Percentiles rank a stretch among this genome's conserved stretches.
phyloP scores from a whole-genome alignment of 1,284 basidiomycete species.

The Ceratobasidium sp. region DNA sequence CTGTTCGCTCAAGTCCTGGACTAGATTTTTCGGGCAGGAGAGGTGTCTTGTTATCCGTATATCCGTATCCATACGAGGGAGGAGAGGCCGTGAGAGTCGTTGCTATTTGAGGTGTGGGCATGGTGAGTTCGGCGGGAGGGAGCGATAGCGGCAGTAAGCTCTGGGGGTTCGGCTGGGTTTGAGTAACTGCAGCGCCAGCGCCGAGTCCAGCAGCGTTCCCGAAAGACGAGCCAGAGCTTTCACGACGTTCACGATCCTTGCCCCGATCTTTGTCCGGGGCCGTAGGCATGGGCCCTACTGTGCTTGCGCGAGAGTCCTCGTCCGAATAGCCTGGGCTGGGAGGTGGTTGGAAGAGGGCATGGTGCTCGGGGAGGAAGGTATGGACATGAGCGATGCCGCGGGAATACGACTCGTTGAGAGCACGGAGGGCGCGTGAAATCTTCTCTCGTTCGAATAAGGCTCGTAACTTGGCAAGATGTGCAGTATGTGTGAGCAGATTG shows the following conservation, averaged over 20 bases:
- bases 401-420: constrained; percentile 37
- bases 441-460: constrained; percentile 40
- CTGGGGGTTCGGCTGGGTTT: constrained; percentile 25
- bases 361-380: constrained; percentile 4
- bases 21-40: constrained; percentile 8
- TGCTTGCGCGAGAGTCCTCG: constrained; percentile 26
- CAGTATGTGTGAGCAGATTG: constrained; percentile 43
- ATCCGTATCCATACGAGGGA: constrained; percentile 33
- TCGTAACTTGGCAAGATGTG: constrained; percentile 37
- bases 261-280: not conserved
- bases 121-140: constrained; percentile 27
- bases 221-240: constrained; percentile 29
- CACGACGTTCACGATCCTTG: constrained; percentile 21
- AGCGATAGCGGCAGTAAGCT: constrained; percentile 37
- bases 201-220: constrained; percentile 36
- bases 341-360: constrained; percentile 15
- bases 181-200: constrained; percentile 7
- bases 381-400: constrained; percentile 33
- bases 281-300: constrained; percentile 14
- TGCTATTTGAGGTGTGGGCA: constrained; percentile 28
- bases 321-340: constrained; percentile 20
- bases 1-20: constrained; percentile 25
- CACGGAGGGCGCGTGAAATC: constrained; percentile 37
- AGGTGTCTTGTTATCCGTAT: constrained; percentile 14
- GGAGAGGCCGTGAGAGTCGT: not conserved